Evolutionary conservation across 495 filamentous ascomycete genomes (phyloP), one percentile per base, ranked within the genome.

Genomic region (Daldinia decipiens): DNA sequence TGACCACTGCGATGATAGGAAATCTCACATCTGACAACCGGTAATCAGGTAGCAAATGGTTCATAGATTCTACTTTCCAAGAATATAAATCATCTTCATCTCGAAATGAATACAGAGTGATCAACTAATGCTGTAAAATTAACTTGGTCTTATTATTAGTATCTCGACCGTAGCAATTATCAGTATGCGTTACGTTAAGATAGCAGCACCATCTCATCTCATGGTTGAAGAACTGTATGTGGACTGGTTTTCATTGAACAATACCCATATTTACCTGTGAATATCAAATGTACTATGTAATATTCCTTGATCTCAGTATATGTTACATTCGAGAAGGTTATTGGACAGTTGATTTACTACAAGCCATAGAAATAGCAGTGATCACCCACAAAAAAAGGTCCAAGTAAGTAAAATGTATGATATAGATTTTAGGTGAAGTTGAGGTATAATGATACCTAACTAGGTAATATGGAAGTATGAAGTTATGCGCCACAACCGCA

Each of bases 401-500:
- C 3, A 47, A 21, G 8, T 34, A 11, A 34, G 2, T 34, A 34
- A 32, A 32, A 4, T 19, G 1, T 9, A 13, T 13, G 12, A 36
- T 36, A 36, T 5, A 26, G 19, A 15, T 5, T 26, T 24, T 5
- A 29, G 17, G 24, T 52, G 29, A 36, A 34, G 34, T 34, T 19
- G 31, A 31, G 9, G 15, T 31, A 13, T 56, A n/a, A 17, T 36
- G 29, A 56, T 24, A 31, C 27, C 27, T 29, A 34, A n/a, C n/a
- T n/a, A n/a, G n/a, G n/a, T n/a, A n/a, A n/a, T n/a, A n/a, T n/a
- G n/a, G n/a, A 29, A 0, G 40, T 24, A 21, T 56, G 53, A 56
- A 21, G 53, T 56, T 56, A 29, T 56, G 27, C 53, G 53, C 53
- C 53, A 56, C 53, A 56, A 17, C 15, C 8, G 1, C 15, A 12